A percentile compares a stretch with the other conserved stretches of the same genome.
phyloP scores from a whole-genome alignment of 2,329 filamentous ascomycete genomes.

The Verticillium nonalfalfae region DNA sequence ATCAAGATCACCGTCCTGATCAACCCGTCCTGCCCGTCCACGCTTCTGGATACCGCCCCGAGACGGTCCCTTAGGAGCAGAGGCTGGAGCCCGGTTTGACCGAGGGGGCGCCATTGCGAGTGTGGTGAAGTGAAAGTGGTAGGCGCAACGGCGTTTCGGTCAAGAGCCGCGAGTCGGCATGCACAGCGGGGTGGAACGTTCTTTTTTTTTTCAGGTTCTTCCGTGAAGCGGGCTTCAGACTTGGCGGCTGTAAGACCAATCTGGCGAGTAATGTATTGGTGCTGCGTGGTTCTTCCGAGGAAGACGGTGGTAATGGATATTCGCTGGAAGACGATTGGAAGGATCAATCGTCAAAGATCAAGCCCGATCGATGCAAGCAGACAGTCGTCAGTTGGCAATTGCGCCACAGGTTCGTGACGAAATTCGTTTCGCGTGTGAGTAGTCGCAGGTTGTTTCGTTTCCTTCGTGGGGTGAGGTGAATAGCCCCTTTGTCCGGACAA shows the following conservation, averaged over 20 bases:
- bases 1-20: slow-evolving; percentile 54
- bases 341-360: neutral
- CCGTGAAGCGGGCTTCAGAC: neutral
- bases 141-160: slow-evolving; percentile 11
- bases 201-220: neutral
- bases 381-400: neutral
- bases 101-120: slow-evolving; percentile 19
- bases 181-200: neutral
- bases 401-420: neutral
- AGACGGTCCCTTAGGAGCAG: slow-evolving; percentile 8
- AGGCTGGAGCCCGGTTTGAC: slow-evolving; percentile 8
- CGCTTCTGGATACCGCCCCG: slow-evolving; percentile 47
- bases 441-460: neutral
- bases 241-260: neutral
- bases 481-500: neutral
- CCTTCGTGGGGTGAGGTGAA: neutral
- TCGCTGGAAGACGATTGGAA: neutral
- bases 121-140: slow-evolving; percentile 3
- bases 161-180: neutral
- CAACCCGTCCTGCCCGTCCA: slow-evolving; percentile 27
- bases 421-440: neutral
- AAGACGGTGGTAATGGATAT: neutral
- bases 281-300: too few relatives aligned
- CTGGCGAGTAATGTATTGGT: too few relatives aligned
- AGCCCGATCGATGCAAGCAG: neutral